Percentiles rank a stretch among this genome's conserved stretches.
phyloP scores from a whole-genome alignment of 257 asterid genomes.

The Pogostemon cablin region DNA sequence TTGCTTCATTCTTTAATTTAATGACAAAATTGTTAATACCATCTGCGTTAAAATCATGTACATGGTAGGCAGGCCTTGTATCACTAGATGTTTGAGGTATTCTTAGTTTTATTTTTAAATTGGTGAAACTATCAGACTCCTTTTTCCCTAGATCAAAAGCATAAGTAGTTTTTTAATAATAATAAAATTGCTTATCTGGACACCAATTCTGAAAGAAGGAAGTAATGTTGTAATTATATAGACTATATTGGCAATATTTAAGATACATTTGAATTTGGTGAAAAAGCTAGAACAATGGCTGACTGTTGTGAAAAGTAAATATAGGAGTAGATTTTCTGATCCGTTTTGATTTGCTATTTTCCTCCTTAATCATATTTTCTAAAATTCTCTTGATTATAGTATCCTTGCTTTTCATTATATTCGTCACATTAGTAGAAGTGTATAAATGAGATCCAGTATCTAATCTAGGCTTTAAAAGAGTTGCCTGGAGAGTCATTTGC shows the following conservation, averaged over 20 bases:
- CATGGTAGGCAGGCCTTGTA: constrained; percentile 19
- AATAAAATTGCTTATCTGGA: not conserved
- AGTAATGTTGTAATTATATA: too few species aligned
- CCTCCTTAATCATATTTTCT: too few species aligned
- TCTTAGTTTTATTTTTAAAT: constrained; percentile 16
- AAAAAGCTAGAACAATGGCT: too few species aligned
- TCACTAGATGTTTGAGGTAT: constrained; percentile 10
- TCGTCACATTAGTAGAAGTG: not conserved
- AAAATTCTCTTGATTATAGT: too few species aligned
- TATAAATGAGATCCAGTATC: not conserved
- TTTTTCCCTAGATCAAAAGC: constrained; percentile 18
- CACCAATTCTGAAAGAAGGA: not conserved
- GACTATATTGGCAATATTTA: too few species aligned
- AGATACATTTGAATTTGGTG: too few species aligned
- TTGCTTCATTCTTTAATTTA: constrained; percentile 26
- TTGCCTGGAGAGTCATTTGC: constrained; percentile 16
- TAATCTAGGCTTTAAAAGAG: not conserved
- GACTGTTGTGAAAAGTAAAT: too few species aligned
- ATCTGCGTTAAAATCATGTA: not conserved
- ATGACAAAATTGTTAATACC: constrained; percentile 11
- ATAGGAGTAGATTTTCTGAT: too few species aligned
- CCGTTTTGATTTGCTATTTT: too few species aligned
- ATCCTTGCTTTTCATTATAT: too few species aligned
- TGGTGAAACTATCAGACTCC: constrained; percentile 14
- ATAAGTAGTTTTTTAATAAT: not conserved